Evolutionary conservation across 129 eudicot genomes (phyloP), one percentile per base, ranked within the genome.

Genomic region (Dittrichia graveolens): DNA sequence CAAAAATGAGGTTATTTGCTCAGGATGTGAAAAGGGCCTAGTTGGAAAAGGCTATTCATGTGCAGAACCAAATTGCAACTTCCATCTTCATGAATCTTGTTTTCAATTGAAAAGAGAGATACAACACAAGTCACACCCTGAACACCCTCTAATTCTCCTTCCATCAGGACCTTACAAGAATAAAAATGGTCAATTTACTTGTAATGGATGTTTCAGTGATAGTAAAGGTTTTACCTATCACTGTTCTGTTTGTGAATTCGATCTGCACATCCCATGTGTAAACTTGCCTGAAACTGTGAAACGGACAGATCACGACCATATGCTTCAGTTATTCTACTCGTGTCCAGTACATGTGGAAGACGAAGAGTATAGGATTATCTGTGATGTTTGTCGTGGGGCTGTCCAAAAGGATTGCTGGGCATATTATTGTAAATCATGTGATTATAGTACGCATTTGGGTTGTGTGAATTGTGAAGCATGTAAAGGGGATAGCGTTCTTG

Each of bases 221-320:
- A 89, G 96, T 9, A 76, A 64, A 13, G 89, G 79, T 3, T 87
- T 83, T 19, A 80, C 71, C 34, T 90, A 87, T 80, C 86, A 80
- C 14, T 87, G 96, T 71, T 53, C 82, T 9, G 8, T 76, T 16
- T 90, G 96, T 35, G 15, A 73, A 8, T 90, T 67, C 50, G 90
- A 87, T 68, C 93, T 90, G 14, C 96, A 90, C 64, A 75, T 83
- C 14, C 82, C 61, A 15, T 90, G 96, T 65, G 82, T 67, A 14
- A 67, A 71, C 38, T 83, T 81, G 81, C 89, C 93, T 13, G 88
- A 90, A 67, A 77, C 83, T 10, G 75, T 81, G 54, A 79, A 64
- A 61, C 74, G 85, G 1, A 53, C 57, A 0, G 91, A 87, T 75
- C 96, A 90, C 35, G 77, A 83, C 7, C 96, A 90, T 38, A 37